These are phyloP conservation scores for Cavenderia fasciculata DNA, from an alignment of 78 protist species.

Conservation along the genomic window DNA sequence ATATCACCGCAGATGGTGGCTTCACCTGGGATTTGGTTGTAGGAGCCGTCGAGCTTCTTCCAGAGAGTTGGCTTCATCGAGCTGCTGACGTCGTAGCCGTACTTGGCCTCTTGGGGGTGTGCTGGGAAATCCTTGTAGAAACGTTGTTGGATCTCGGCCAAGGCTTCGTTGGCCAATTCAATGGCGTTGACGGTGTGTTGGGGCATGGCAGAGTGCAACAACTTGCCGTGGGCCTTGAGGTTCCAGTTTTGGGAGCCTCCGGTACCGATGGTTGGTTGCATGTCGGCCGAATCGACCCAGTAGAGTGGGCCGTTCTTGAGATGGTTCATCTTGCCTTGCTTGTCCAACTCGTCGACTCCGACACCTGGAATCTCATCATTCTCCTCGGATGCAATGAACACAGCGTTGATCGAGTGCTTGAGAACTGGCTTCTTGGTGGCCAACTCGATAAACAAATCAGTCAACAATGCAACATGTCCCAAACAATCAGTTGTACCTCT, in stretches of 20 bases:
- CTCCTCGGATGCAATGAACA: conserved; percentile 86
- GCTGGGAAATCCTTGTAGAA: conserved; percentile 78
- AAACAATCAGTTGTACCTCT: conserved; percentile 90
- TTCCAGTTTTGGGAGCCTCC: conserved; percentile 80
- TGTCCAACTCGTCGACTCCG: conserved; percentile 78
- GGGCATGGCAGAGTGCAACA: conserved; percentile 84
- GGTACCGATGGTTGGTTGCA: conserved; percentile 80
- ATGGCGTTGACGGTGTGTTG: conserved; percentile 55
- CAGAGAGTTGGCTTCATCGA: conserved; percentile 84
- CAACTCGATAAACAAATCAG: conserved; percentile 52
- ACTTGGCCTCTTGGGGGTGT: conserved; percentile 62
- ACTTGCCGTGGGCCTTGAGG: conserved; percentile 78
- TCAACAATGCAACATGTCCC: conserved; percentile 80
- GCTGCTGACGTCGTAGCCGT: conserved; percentile 26
- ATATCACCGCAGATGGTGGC: conserved; percentile 78
- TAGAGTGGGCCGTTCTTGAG: conserved; percentile 64
- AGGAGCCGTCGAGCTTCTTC: conserved; percentile 14
- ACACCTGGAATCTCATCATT: conserved; percentile 67
- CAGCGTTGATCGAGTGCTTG: conserved; percentile 64
- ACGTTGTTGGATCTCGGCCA: conserved; percentile 57
- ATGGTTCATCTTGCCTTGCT: conserved; percentile 67
- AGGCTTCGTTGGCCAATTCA: conserved; percentile 67
- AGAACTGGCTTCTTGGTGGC: conserved; percentile 61
- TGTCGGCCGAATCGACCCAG: conserved; percentile 80
- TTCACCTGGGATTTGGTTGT: conserved; percentile 80